phyloP scores from a whole-genome alignment of 345 rosid species.

The Eutrema heterophyllum region DNA sequence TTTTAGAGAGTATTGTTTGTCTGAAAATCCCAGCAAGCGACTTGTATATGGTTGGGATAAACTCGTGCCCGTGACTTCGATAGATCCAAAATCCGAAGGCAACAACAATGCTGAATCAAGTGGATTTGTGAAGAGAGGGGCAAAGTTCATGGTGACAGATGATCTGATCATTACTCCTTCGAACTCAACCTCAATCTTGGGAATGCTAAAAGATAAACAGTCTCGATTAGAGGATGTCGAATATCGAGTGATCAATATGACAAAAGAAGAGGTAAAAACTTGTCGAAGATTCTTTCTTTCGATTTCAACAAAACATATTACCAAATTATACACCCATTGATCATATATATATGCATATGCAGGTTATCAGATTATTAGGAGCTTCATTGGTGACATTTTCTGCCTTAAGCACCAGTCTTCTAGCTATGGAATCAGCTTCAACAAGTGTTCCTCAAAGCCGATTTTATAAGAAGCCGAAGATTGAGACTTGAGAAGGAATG shows the following conservation, averaged over 20 bases:
- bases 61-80: not conserved
- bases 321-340: not conserved
- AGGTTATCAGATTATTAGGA: not conserved
- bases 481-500: not conserved
- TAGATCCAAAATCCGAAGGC: not conserved
- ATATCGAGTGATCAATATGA: not conserved
- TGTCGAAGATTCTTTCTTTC: not conserved
- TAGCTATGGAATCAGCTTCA: not conserved
- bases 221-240: not conserved
- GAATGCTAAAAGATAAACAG: not conserved
- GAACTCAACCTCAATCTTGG: not conserved
- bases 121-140: slow-evolving; percentile 10
- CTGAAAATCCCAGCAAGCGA: not conserved
- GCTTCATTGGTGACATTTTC: not conserved
- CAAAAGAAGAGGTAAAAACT: not conserved
- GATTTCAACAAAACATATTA: not conserved
- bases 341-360: not conserved
- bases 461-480: not conserved
- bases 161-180: slow-evolving; percentile 7
- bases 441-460: slow-evolving; percentile 1
- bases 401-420: not conserved
- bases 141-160: slow-evolving; percentile 8
- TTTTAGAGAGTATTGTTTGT: not conserved
- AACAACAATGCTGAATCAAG: not conserved
- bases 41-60: slow-evolving; percentile 10